These are phyloP conservation scores for Fremontodendron californicum DNA, from an alignment of 345 rosid genomes.

Conservation along the genomic window DNA sequence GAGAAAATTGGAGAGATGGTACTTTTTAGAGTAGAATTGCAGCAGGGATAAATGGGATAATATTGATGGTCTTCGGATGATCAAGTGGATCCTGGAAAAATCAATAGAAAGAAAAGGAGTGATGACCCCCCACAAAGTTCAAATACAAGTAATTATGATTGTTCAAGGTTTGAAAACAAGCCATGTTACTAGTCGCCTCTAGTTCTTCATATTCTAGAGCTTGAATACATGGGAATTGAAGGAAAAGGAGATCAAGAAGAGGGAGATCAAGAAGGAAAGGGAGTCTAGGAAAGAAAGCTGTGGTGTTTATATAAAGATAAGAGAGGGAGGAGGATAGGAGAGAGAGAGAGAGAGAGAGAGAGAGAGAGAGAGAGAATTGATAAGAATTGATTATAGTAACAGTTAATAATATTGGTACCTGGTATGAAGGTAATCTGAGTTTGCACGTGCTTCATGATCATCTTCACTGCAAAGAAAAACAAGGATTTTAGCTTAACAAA, in stretches of 20 bases:
- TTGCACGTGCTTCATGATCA: slow-evolving; percentile 81
- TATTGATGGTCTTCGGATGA: slow-evolving; percentile 3
- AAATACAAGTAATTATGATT: background rate
- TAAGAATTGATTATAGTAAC: slow-evolving; percentile 41
- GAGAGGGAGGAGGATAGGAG: background rate
- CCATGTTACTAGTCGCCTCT: background rate
- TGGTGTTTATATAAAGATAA: background rate
- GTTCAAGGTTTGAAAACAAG: background rate
- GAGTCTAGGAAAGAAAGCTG: background rate
- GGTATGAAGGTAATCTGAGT: slow-evolving; percentile 59
- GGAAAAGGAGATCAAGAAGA: background rate
- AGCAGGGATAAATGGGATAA: background rate
- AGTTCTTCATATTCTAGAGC: slow-evolving; percentile 6
- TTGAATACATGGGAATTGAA: background rate
- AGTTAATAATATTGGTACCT: slow-evolving; percentile 52
- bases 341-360: slow-evolving; percentile 23
- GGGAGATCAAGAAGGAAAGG: background rate
- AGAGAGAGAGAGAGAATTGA: slow-evolving; percentile 25
- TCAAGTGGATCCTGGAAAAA: slow-evolving; percentile 20
- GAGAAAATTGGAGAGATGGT: background rate
- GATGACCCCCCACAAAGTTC: background rate
- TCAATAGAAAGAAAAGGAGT: slow-evolving; percentile 7
- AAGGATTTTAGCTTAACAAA: slow-evolving; percentile 15
- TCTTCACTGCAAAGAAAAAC: slow-evolving; percentile 43
- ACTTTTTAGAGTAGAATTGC: background rate